phyloP scores from a whole-genome alignment of 768 basidiomycete genomes.

The Tulasnella sp. region DNA sequence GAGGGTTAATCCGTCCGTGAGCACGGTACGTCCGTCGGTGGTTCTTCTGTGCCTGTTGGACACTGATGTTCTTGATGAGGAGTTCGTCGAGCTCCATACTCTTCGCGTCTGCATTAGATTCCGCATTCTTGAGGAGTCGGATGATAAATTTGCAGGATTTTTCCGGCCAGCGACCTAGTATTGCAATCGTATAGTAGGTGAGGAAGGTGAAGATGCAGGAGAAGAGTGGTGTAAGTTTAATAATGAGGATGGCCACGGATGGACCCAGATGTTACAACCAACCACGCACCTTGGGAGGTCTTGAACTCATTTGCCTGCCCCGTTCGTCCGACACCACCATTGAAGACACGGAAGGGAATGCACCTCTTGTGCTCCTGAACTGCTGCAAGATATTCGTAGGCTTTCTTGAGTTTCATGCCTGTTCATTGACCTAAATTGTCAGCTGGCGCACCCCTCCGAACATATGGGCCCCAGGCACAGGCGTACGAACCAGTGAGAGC shows the following conservation, averaged over 20 bases:
- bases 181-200: background rate
- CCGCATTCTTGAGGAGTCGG: conserved; percentile 94
- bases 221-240: too few species aligned
- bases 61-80: conserved; percentile 90
- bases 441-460: background rate
- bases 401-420: conserved; percentile 92
- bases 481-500: conserved; percentile 65
- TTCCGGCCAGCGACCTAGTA: conserved; percentile 96
- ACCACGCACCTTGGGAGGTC: conserved; percentile 75
- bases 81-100: conserved; percentile 89
- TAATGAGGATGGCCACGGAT: background rate
- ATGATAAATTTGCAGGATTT: conserved; percentile 95
- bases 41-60: conserved; percentile 99
- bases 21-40: conserved; percentile 99
- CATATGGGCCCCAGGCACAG: background rate
- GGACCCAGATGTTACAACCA: too few species aligned
- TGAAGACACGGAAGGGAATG: conserved; percentile 92
- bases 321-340: conserved; percentile 90
- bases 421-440: conserved; percentile 2
- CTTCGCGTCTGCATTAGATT: conserved; percentile 98
- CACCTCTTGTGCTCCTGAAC: conserved; percentile 95
- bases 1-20: conserved; percentile 96
- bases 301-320: conserved; percentile 95
- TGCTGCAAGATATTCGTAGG: conserved; percentile 85
- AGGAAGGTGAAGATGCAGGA: background rate